Evolutionary conservation across 1,284 basidiomycete species (phyloP), one percentile per base, ranked within the genome.

Genomic region (Irpex lacteus): DNA sequence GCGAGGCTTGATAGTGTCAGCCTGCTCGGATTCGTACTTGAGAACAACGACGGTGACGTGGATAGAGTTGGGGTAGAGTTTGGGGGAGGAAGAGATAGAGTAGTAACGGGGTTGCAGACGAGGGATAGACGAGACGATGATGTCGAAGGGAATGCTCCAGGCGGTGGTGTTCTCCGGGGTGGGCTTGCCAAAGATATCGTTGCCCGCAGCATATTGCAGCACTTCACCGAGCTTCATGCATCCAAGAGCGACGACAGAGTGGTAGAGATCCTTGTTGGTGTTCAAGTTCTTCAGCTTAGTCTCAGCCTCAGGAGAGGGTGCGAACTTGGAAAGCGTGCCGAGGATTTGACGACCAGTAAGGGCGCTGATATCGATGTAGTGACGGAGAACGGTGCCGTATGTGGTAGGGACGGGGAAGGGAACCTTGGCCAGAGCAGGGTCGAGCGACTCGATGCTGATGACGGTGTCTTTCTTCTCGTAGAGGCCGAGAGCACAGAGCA

Each of bases 341-440:
- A 98, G 88, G 65, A 96, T 91, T 77, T 98, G 97, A 78, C 97
- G 93, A 77, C 95, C 95, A 13, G 93, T 95, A 60, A 94, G 88
- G 53, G 95, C 92, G 70, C 91, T 94, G 73, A 98, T 95, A 75
- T 99, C 97, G 74, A 98, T 89, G 78, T 99, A 99, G 82, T 99
- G 94, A 59, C 96, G 90, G 71, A 98, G 90, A 68, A 98, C 93
- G 62, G 96, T 92, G 70, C 86, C 88, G 74, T 98, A 98, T 1
- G 97, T 98, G 1, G 96, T 97, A 1, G 97, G 97, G 32, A 94
- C 90, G 21, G 98, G 97, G 91, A 99, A 99, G 15, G 97, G 97
- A 66, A 98, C 96, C 80, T 99, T 99, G 66, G 98, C 98, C 19
- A 99, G 85, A 26, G 96, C 94, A 40, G 98, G 97, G 76, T 99